Evolutionary conservation across 2,329 filamentous ascomycete species (phyloP).

Genomic region (Phyllachora maydis): DNA sequence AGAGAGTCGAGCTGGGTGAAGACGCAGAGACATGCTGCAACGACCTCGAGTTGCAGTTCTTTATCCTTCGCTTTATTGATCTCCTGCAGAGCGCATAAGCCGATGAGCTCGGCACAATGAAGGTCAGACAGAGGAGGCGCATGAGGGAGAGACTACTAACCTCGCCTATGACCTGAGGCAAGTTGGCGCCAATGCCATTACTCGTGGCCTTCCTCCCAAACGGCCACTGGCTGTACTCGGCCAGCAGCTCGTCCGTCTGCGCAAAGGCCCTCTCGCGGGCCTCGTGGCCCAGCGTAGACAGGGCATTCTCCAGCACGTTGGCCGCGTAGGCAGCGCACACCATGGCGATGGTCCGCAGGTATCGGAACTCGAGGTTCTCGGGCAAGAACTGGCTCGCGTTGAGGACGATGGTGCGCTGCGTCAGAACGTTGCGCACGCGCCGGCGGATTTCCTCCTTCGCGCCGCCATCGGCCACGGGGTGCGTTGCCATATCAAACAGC

Average conservation of each 20-base stretch:
- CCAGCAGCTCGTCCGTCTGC: constrained; percentile 87
- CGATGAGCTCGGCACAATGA: constrained; percentile 1
- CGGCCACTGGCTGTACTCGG: constrained; percentile 94
- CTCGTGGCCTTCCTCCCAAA: constrained; percentile 68
- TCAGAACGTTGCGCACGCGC: constrained; percentile 80
- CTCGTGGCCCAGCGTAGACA: constrained; percentile 85
- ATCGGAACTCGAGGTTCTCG: constrained; percentile 85
- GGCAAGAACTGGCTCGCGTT: constrained; percentile 75
- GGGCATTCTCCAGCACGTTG: constrained; percentile 94
- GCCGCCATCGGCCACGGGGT: constrained; percentile 86
- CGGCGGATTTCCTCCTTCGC: constrained; percentile 95
- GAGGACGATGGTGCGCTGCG: constrained; percentile 82
- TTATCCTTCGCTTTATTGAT: constrained; percentile 73
- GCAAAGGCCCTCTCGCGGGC: constrained; percentile 85
- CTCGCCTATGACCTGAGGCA: constrained; percentile 71
- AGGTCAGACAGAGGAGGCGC: constrained; percentile 4
- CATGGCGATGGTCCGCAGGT: constrained; percentile 82
- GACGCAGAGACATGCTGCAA: constrained; percentile 89
- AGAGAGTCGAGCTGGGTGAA: constrained; percentile 95
- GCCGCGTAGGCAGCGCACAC: constrained; percentile 95
- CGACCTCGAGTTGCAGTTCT: constrained; percentile 91
- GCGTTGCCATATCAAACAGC: constrained; percentile 98
- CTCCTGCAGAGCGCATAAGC: constrained; percentile 27
- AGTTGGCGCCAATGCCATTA: constrained; percentile 76
- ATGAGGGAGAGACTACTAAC: constrained; percentile 19